These are phyloP conservation scores for Mucor sp. DNA, from an alignment of 371 early-diverging fungal genomes.

Conservation along the genomic window DNA sequence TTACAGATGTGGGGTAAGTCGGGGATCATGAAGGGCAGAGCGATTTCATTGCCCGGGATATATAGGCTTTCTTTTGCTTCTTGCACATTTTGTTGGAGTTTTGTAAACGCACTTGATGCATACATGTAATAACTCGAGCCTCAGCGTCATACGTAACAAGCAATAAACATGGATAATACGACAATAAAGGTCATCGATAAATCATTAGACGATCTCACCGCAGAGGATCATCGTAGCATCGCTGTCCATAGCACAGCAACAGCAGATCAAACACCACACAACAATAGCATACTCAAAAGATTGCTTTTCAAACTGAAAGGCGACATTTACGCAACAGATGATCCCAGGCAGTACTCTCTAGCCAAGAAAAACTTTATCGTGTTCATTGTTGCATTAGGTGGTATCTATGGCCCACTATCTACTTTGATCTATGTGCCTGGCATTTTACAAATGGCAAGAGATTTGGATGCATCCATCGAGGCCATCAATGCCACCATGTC, in stretches of 20 bases:
- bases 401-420: slow-evolving; percentile 32
- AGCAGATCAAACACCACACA: background rate
- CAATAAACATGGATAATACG: background rate
- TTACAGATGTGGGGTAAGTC: background rate
- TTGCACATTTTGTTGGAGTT: background rate
- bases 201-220: background rate
- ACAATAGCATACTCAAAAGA: background rate
- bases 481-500: slow-evolving; percentile 38
- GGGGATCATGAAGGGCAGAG: background rate
- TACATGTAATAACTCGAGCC: background rate
- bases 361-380: slow-evolving; percentile 35
- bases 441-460: slow-evolving; percentile 27
- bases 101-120: background rate
- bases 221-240: background rate
- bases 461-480: slow-evolving; percentile 27
- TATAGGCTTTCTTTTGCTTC: background rate
- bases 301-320: background rate
- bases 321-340: slow-evolving; percentile 19
- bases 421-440: slow-evolving; percentile 48
- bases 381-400: slow-evolving; percentile 16
- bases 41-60: background rate
- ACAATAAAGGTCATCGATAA: background rate
- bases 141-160: background rate
- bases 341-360: slow-evolving; percentile 34
- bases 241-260: background rate